Conservation (phyloP, 2,329 filamentous ascomycete genomes). For the Geosmithia putterillii region DNA sequence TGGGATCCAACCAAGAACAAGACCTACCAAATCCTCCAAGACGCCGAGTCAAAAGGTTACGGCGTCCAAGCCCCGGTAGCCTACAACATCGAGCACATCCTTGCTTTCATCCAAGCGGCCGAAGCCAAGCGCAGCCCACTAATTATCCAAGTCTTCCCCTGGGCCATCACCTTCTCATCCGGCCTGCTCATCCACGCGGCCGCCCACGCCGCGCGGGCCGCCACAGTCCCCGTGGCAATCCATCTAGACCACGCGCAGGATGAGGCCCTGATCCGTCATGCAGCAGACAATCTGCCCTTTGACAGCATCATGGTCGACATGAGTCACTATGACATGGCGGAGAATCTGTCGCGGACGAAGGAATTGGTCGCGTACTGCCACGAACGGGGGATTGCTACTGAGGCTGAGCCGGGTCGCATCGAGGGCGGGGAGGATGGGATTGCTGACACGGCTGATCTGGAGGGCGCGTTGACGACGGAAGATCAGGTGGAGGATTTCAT, state of each 20-base stretch:
- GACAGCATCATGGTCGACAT: constrained; percentile 71
- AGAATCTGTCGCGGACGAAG: constrained; percentile 54
- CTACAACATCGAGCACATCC: constrained; percentile 59
- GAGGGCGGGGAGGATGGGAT: constrained; percentile 59
- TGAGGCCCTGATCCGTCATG: constrained; percentile 42
- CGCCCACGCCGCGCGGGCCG: constrained; percentile 38
- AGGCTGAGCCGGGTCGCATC: constrained; percentile 58
- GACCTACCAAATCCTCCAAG: constrained; percentile 31
- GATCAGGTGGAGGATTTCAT: constrained; percentile 61
- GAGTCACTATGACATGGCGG: constrained; percentile 58
- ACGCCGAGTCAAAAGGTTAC: constrained; percentile 40
- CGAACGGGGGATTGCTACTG: constrained; percentile 50
- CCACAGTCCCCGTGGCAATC: constrained; percentile 45
- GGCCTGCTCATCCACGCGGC: constrained; percentile 39
- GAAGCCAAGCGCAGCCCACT: constrained; percentile 53
- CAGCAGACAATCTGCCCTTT: constrained; percentile 44
- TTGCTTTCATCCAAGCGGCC: constrained; percentile 55
- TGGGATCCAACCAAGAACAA: constrained; percentile 11
- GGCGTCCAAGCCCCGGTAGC: constrained; percentile 38
- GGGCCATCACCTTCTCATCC: constrained; percentile 53
- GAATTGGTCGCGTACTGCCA: constrained; percentile 51
- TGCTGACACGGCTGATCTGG: constrained; percentile 37
- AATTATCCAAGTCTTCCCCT: constrained; percentile 62
- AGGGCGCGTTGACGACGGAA: constrained; percentile 47
- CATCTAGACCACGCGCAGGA: constrained; percentile 58